Percentiles rank a stretch among this genome's conserved stretches.
Conservation (phyloP, 2,329 filamentous ascomycete species). For the Cladosporium sp. region DNA sequence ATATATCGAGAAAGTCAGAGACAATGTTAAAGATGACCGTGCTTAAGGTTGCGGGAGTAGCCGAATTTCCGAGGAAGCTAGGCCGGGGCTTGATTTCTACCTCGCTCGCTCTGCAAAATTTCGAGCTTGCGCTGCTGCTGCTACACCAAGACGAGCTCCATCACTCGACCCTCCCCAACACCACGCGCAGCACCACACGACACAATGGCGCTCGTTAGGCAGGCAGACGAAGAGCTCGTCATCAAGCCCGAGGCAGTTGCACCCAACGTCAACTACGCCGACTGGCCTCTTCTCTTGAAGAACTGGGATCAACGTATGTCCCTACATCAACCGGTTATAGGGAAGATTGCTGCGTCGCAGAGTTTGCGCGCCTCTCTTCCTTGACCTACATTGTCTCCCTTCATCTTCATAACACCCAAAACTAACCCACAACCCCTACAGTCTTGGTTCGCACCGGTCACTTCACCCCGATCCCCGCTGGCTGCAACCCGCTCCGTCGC, state of each 20-base stretch:
- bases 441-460: conserved; percentile 91
- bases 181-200: neutral
- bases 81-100: neutral
- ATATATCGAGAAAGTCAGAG: too few species aligned
- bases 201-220: conserved; percentile 29
- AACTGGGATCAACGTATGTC: conserved; percentile 85
- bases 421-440: conserved; percentile 33
- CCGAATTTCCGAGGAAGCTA: too few species aligned
- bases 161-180: neutral
- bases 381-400: conserved; percentile 12
- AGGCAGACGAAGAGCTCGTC: conserved; percentile 64
- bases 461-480: conserved; percentile 93
- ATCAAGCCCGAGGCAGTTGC: conserved; percentile 88
- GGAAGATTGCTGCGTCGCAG: conserved; percentile 1
- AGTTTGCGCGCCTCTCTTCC: conserved; percentile 5
- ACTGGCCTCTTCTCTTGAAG: conserved; percentile 90
- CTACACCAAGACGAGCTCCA: neutral
- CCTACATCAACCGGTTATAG: conserved; percentile 12
- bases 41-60: too few species aligned
- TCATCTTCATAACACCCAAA: neutral
- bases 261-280: conserved; percentile 75
- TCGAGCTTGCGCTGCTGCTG: too few species aligned
- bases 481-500: conserved; percentile 84
- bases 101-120: too few species aligned
- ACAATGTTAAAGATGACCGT: too few species aligned